Evolutionary conservation across 345 rosid species (phyloP).

Genomic region (Eucalyptus viminalis): DNA sequence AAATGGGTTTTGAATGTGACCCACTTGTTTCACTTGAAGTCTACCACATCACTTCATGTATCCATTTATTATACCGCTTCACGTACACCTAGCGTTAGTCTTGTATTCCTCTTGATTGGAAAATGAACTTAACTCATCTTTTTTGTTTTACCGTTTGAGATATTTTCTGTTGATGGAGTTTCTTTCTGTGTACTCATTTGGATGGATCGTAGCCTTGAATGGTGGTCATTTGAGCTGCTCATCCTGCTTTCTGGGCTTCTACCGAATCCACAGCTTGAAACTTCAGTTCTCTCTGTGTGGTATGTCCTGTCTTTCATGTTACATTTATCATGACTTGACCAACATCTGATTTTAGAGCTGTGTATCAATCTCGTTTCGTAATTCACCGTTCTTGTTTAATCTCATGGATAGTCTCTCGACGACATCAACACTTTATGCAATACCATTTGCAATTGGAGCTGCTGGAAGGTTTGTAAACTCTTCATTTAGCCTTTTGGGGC

Average conservation of each 20-base stretch:
- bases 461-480: slow-evolving; percentile 38
- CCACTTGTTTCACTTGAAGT: neutral
- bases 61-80: neutral
- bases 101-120: neutral
- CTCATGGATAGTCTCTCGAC: slow-evolving; percentile 38
- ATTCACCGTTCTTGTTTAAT: neutral
- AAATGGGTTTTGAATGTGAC: neutral
- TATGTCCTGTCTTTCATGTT: slow-evolving; percentile 7
- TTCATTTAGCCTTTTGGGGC: neutral
- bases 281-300: slow-evolving; percentile 87
- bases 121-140: neutral
- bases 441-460: slow-evolving; percentile 53
- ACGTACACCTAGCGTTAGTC: neutral
- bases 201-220: slow-evolving; percentile 52
- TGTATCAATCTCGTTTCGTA: neutral
- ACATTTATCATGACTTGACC: neutral
- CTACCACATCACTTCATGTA: neutral
- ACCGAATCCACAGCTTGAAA: slow-evolving; percentile 79
- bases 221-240: slow-evolving; percentile 97
- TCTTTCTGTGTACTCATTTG: neutral
- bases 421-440: slow-evolving; percentile 30
- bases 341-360: neutral
- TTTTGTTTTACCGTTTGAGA: neutral
- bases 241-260: slow-evolving; percentile 66
- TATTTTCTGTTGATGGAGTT: neutral